Percentiles rank a stretch among this genome's conserved stretches.
Evolutionary conservation across 805 yeast species (phyloP).

Genomic region (Barnettozyma pratensis): DNA sequence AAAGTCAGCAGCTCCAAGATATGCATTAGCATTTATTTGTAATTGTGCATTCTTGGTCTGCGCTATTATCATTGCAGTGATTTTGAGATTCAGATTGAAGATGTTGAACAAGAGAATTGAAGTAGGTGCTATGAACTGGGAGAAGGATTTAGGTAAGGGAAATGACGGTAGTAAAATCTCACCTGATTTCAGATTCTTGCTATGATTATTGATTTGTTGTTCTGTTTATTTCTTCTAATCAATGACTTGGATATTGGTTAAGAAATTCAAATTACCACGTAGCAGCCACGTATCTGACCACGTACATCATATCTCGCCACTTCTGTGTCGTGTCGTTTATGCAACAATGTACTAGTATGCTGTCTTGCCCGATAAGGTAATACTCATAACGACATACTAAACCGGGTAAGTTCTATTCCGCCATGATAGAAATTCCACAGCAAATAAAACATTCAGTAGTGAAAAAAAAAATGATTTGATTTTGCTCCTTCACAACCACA

Average conservation of each 20-base stretch:
- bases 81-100: constrained; percentile 34
- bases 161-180: constrained; percentile 38
- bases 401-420: too few relatives aligned
- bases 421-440: not conserved
- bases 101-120: constrained; percentile 38
- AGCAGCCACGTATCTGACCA: too few relatives aligned
- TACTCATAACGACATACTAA: too few relatives aligned
- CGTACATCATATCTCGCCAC: too few relatives aligned
- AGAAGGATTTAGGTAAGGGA: constrained; percentile 37
- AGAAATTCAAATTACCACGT: too few relatives aligned
- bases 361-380: too few relatives aligned
- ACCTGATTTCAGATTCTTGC: constrained; percentile 23
- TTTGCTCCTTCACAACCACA: not conserved
- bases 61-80: constrained; percentile 35
- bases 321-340: too few relatives aligned
- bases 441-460: not conserved
- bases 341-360: too few relatives aligned
- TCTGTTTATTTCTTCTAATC: too few relatives aligned
- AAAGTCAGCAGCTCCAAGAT: constrained; percentile 38
- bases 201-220: not conserved
- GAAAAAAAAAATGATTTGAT: not conserved
- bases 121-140: constrained; percentile 46
- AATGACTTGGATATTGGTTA: too few relatives aligned
- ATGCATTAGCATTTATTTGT: constrained; percentile 41
- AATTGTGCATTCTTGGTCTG: constrained; percentile 42